A percentile compares a stretch with the other conserved stretches of the same genome.
Conservation (phyloP, 768 basidiomycete species). For the Vararia minispora region DNA sequence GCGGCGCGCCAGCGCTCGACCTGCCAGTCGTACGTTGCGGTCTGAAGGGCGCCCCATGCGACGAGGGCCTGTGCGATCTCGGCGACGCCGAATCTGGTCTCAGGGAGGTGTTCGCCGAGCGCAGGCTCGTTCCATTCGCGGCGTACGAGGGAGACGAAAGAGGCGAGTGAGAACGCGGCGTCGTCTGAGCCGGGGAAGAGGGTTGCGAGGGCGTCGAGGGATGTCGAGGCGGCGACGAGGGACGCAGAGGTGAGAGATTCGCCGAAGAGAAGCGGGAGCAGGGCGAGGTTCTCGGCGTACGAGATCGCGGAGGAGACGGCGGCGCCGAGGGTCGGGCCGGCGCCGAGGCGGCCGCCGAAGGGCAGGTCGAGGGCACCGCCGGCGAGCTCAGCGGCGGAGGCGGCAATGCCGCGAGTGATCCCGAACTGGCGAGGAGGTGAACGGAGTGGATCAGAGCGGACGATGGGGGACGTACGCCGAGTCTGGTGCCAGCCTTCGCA, state of each 20-base stretch:
- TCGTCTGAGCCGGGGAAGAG: constrained; percentile 71
- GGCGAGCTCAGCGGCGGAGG: constrained; percentile 45
- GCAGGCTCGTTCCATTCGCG: constrained; percentile 60
- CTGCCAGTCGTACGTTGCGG: constrained; percentile 73
- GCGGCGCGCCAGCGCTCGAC: constrained; percentile 58
- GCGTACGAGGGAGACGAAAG: constrained; percentile 72
- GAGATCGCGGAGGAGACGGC: constrained; percentile 52
- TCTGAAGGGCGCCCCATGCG: constrained; percentile 73
- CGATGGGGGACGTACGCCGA: constrained; percentile 43
- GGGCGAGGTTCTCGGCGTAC: constrained; percentile 58
- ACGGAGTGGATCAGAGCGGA: constrained; percentile 1
- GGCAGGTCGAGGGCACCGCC: constrained; percentile 54
- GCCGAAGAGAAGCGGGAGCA: constrained; percentile 63
- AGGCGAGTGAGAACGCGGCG: constrained; percentile 69
- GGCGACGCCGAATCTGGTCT: constrained; percentile 48
- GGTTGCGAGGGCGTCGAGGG: constrained; percentile 60
- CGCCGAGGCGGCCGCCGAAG: constrained; percentile 49
- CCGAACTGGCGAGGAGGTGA: constrained; percentile 41
- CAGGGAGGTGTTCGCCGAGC: constrained; percentile 41
- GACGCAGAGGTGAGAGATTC: constrained; percentile 72
- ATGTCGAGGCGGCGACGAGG: constrained; percentile 61
- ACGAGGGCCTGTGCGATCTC: constrained; percentile 62
- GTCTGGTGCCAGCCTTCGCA: constrained; percentile 53
- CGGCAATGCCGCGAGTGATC: constrained; percentile 49
- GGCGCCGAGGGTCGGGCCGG: constrained; percentile 44